Evolutionary conservation across 2,329 filamentous ascomycete species (phyloP).

Genomic region (Phialophora chinensis): DNA sequence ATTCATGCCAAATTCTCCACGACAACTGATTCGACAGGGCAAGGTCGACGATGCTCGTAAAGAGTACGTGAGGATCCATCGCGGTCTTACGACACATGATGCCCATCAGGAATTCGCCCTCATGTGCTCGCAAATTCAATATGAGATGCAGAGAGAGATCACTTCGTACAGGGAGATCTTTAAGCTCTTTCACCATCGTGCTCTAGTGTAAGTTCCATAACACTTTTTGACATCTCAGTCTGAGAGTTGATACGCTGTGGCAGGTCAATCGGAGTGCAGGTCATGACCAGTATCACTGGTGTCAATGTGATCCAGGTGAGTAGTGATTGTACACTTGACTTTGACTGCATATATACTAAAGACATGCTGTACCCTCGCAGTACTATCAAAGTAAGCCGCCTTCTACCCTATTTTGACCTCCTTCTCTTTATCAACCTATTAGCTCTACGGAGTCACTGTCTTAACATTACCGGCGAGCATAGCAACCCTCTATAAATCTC

Average conservation of each 20-base stretch:
- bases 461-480: constrained; percentile 39
- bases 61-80: constrained; percentile 71
- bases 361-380: not conserved
- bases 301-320: constrained; percentile 83
- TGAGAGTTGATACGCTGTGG: too few species aligned
- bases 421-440: too few species aligned
- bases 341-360: not conserved
- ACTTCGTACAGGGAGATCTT: constrained; percentile 61
- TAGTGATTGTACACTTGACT: too few species aligned
- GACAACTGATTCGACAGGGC: constrained; percentile 81
- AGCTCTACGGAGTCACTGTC: not conserved
- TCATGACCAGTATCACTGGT: constrained; percentile 82
- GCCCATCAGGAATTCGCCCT: constrained; percentile 80
- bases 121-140: constrained; percentile 86
- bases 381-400: constrained; percentile 66
- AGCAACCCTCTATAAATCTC: constrained; percentile 72
- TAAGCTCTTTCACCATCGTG: constrained; percentile 67
- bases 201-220: constrained; percentile 57
- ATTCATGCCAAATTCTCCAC: constrained; percentile 81
- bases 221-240: too few species aligned
- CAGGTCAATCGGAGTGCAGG: constrained; percentile 69
- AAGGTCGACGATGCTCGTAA: constrained; percentile 68
- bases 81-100: constrained; percentile 75
- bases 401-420: too few species aligned
- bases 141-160: constrained; percentile 69